Evolutionary conservation across 305 asterid genomes (phyloP), one percentile per base, ranked within the genome.

Genomic region (Fraxinus nigra): DNA sequence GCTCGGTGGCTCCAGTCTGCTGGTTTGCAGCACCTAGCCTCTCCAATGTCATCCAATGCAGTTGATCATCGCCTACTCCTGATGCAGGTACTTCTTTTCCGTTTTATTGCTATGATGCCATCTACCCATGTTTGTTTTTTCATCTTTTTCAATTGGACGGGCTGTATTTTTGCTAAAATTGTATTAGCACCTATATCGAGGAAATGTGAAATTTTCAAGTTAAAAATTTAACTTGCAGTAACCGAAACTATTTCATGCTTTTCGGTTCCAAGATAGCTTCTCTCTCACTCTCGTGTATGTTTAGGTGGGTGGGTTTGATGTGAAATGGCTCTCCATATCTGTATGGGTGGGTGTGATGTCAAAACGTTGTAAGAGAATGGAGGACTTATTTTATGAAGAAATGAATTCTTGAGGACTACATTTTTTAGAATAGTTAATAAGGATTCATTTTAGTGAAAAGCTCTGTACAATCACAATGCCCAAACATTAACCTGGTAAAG

Each of bases 21-120:
- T 8, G 99, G 99, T 78, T 89, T 94, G 91, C 99, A 96, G 92
- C 99, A 96, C 90, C 95, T 96, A 93, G 96, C 95, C 78, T 93
- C 99, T 81, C 98, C 99, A 43, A 51, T 91, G 92, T 95, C 97
- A 48, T 92, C 98, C 72, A 88, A 87, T 81, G 91, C 95, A 16
- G 91, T 90, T 13, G 98, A 93, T 87, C 87, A 91, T 54, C 96
- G 97, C 78, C 82, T 84, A 80, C 97, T 91, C 78, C 89, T 94
- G 59, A 90, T 92, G 98, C 99, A 93, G 99, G 99, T 96, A 88
- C 65, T 11, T 20, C 28, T 56, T 26, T n/a, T 56, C 26, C 37
- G 28, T 33, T 32, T 56, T 1, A 22, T 24, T 26, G 34, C 26
- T 40, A 9, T 3, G 20, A 5, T 51, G n/a, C 32, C 5, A 7